Evolutionary conservation across 176 grass and related monocot species (phyloP).

Genomic region (Stipa capillata): DNA sequence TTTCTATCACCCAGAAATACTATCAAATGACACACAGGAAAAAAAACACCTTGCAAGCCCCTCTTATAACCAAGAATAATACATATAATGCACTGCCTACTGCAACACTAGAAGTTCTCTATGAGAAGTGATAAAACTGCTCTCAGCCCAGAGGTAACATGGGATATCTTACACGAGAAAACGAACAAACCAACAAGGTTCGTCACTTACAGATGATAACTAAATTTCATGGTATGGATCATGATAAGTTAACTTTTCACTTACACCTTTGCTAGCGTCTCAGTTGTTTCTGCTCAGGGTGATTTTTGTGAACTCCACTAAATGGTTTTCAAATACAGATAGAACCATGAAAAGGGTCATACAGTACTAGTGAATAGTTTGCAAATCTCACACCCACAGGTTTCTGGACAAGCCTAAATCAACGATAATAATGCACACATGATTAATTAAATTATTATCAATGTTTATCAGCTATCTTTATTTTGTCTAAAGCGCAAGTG

Average conservation of each 20-base stretch:
- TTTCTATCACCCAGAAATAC: not conserved
- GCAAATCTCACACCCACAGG: not conserved
- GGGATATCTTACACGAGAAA: not conserved
- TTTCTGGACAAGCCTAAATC: not conserved
- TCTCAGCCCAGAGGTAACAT: not conserved
- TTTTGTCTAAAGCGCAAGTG: not conserved
- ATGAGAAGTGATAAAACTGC: not conserved
- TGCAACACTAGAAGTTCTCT: not conserved
- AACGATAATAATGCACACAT: not conserved
- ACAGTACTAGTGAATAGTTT: not conserved
- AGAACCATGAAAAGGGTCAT: not conserved
- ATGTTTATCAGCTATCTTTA: not conserved
- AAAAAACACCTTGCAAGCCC: not conserved
- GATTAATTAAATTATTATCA: not conserved
- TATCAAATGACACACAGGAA: not conserved
- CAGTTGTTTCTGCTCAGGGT: not conserved
- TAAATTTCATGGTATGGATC: not conserved
- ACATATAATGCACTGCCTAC: not conserved
- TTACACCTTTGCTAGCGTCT: not conserved
- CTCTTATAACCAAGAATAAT: not conserved
- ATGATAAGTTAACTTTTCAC: not conserved
- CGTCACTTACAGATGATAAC: not conserved
- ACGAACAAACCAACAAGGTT: not conserved
- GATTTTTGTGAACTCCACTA: not conserved
- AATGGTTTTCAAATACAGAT: not conserved